Percentiles rank a stretch among this genome's conserved stretches.
Conservation (phyloP, 345 rosid genomes). For the Erodium maritimum region DNA sequence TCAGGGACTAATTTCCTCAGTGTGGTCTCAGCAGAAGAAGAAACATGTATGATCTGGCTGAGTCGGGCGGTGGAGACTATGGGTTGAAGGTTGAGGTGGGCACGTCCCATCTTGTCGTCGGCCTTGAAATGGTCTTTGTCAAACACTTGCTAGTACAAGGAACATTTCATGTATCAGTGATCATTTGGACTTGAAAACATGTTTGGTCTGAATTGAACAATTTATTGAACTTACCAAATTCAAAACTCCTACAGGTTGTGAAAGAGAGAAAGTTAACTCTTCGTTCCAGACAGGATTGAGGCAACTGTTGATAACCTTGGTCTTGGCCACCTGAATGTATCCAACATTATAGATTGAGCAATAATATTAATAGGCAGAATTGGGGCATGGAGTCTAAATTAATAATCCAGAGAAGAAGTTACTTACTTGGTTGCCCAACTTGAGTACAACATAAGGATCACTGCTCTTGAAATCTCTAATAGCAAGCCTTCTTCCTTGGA, state of each 20-base stretch:
- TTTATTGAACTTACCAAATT: conserved; percentile 29
- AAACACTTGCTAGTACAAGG: conserved; percentile 68
- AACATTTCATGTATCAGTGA: not conserved
- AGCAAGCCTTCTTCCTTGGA: too few species aligned
- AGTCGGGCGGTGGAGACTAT: conserved; percentile 75
- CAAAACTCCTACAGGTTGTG: conserved; percentile 57
- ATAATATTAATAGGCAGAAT: too few species aligned
- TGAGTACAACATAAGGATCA: too few species aligned
- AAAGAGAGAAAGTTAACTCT: conserved; percentile 62
- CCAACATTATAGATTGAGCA: too few species aligned
- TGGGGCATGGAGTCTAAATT: too few species aligned
- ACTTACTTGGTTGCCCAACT: too few species aligned
- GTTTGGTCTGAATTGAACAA: not conserved
- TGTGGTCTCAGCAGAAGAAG: conserved; percentile 46
- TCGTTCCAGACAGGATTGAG: conserved; percentile 96
- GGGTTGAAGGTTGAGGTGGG: conserved; percentile 75
- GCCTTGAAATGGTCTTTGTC: conserved; percentile 93
- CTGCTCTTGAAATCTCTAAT: too few species aligned
- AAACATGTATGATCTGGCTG: conserved; percentile 53
- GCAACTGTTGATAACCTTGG: conserved; percentile 84
- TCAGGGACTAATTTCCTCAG: conserved; percentile 77
- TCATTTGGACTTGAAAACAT: not conserved
- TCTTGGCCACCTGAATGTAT: conserved; percentile 61
- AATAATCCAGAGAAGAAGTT: too few species aligned
- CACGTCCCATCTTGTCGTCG: conserved; percentile 97